These are phyloP conservation scores for Elsinoe arachidis DNA, from an alignment of 2,329 filamentous ascomycete genomes.

Conservation along the genomic window DNA sequence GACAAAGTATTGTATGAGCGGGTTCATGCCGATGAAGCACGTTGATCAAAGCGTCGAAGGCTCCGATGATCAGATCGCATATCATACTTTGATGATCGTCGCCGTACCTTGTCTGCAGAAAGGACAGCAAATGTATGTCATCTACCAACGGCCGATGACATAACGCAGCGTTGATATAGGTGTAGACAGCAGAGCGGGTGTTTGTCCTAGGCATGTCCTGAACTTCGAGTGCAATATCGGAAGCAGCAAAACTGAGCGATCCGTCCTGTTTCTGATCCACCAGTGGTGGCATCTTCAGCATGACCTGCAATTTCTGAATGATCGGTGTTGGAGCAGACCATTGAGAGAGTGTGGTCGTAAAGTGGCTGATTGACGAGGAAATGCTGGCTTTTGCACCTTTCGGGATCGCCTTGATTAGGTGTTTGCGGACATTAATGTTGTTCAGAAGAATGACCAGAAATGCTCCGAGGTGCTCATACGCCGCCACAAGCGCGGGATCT, in stretches of 20 bases:
- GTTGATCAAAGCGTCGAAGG: conserved; percentile 85
- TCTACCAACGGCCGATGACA: conserved; percentile 75
- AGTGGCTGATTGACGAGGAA: conserved; percentile 25
- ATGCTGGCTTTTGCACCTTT: conserved; percentile 21
- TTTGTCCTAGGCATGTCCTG: conserved; percentile 61
- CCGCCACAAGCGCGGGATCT: conserved; percentile 20
- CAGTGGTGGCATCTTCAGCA: conserved; percentile 38
- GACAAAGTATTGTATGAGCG: conserved; percentile 54
- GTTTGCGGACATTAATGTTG: conserved; percentile 15
- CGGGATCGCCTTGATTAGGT: conserved; percentile 9
- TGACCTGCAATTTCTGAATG: conserved; percentile 22
- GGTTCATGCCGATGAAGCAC: conserved; percentile 65
- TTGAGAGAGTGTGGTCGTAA: conserved; percentile 26
- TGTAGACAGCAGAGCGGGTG: conserved; percentile 72
- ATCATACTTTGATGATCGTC: conserved; percentile 69
- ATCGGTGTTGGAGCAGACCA: conserved; percentile 25
- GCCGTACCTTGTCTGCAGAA: conserved; percentile 78
- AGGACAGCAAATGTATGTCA: conserved; percentile 67
- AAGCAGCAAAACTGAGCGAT: conserved; percentile 55
- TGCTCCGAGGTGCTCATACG: conserved; percentile 26
- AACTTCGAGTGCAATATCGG: conserved; percentile 35
- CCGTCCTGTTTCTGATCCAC: conserved; percentile 59
- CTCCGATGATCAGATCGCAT: conserved; percentile 74
- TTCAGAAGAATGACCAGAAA: conserved; percentile 25
- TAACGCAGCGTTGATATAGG: conserved; percentile 76